These are phyloP conservation scores for Scedosporium minutisporum DNA, from an alignment of 2,329 filamentous ascomycete species.

Conservation along the genomic window DNA sequence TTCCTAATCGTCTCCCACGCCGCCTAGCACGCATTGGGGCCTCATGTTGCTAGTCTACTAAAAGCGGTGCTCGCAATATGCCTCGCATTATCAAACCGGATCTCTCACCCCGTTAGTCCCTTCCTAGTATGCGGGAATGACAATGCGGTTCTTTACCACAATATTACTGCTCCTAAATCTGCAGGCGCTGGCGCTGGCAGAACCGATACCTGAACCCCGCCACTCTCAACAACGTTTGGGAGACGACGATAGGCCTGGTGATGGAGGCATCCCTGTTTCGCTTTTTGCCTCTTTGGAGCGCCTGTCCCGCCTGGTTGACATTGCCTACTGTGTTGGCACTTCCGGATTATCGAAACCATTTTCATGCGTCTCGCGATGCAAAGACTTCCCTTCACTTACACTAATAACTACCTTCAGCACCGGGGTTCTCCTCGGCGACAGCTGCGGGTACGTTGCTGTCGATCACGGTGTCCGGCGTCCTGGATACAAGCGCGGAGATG, in stretches of 20 bases:
- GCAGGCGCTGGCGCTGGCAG: conserved; percentile 2
- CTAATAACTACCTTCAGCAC: conserved; percentile 86
- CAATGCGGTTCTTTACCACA: neutral
- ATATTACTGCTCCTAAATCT: neutral
- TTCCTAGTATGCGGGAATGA: neutral
- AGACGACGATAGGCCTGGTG: conserved; percentile 1
- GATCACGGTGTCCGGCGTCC: conserved; percentile 46
- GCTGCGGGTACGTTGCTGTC: conserved; percentile 88
- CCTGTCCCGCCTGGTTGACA: conserved; percentile 83
- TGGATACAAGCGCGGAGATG: conserved; percentile 13
- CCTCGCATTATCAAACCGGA: neutral
- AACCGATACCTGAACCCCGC: neutral
- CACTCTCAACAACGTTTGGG: neutral
- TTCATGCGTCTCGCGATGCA: conserved; percentile 72
- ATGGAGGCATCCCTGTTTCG: conserved; percentile 28
- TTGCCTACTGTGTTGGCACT: conserved; percentile 83
- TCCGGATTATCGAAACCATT: conserved; percentile 79
- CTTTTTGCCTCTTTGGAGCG: conserved; percentile 81
- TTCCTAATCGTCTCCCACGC: too few relatives aligned
- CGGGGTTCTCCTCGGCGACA: conserved; percentile 75
- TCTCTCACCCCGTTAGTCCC: neutral
- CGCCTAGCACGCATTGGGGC: too few relatives aligned
- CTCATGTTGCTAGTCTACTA: neutral
- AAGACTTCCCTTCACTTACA: conserved; percentile 70
- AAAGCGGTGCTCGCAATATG: neutral